Base-by-base conservation (phyloP, 2,329 filamentous ascomycete species). In the Neonectria punicea region DNA sequence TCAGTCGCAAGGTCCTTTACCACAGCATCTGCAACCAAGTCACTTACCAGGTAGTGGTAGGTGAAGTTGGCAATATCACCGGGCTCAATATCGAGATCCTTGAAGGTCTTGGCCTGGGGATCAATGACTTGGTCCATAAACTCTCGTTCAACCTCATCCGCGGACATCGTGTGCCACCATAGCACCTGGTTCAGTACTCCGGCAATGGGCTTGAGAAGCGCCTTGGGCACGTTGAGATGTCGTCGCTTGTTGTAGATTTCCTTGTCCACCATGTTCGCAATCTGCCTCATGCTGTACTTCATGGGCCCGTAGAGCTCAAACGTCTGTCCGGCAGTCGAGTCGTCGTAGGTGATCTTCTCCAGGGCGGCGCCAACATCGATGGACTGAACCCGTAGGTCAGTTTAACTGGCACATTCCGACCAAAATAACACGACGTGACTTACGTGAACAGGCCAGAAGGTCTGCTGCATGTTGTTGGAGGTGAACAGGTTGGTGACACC, bases 121-220 rank as follows among this genome's bases (percentile, higher is more conserved):
- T 99, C 96, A 76, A 99, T 97, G 73, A 89, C 84, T 81, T 99
- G 96, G 81, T 99, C 92, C 74, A 97, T 89, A 81, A 95, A 97
- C 80, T 99, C 94, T 68, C 92, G 87, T 85, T 98, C 94, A 13
- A 99, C 86, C 79, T 97, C 90, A 75, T 98, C 94, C 43, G 89
- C 89, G 36, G 92, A 94, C 67, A 92, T 85, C 51, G 92, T 89
- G 49, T 91, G 92, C 93, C 93, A 99, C 94, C 94, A 99, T 20
- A 98, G 83, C 53, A 87, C 81, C 78, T 89, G 90, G 87, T 98
- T 98, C 61, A 97, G 80, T 62, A 94, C 80, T 57, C 87, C 84
- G 20, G 92, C 91, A 20, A 90, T 74, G 5, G 93, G 92, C 83
- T 95, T 93, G 63, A 97, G 83, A 58, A 97, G 79, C 3, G 82